Evolutionary conservation across 2,329 filamentous ascomycete genomes (phyloP).

Genomic region (Dichotomopilus funicola): DNA sequence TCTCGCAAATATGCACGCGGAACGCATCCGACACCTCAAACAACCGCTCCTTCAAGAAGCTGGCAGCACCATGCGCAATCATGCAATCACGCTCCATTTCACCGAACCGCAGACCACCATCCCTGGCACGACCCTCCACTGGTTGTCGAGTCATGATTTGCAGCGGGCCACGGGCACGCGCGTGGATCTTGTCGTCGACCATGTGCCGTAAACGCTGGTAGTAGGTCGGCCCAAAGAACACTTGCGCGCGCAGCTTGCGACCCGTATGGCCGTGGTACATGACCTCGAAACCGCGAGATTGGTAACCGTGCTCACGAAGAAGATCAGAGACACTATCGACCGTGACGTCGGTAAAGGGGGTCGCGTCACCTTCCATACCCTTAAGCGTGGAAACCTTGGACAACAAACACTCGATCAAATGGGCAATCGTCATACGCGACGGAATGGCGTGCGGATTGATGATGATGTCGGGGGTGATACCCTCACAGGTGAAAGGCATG

Average conservation of each 20-base stretch:
- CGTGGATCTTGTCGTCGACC: conserved; percentile 99
- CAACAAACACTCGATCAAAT: conserved; percentile 97
- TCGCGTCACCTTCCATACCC: conserved; percentile 94
- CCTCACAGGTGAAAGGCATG: conserved; percentile 94
- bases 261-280: conserved; percentile 99
- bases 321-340: conserved; percentile 87
- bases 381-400: conserved; percentile 92
- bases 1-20: conserved; percentile 96
- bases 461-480: conserved; percentile 89
- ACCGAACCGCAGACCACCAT: conserved; percentile 97
- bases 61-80: conserved; percentile 97
- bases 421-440: conserved; percentile 99
- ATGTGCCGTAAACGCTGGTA: conserved; percentile 98
- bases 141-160: conserved; percentile 97
- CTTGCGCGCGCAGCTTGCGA: conserved; percentile 83
- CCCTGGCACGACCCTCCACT: conserved; percentile 94
- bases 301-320: conserved; percentile 83
- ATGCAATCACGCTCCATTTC: conserved; percentile 99
- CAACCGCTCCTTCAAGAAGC: conserved; percentile 93
- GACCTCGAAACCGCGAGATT: conserved; percentile 93
- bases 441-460: conserved; percentile 99
- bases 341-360: conserved; percentile 95
- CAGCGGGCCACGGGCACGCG: conserved; percentile 90
- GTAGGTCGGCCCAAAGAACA: conserved; percentile 97
- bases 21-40: conserved; percentile 98